A percentile compares a stretch with the other conserved stretches of the same genome.
These are phyloP conservation scores for Aspergillus udagawae DNA, from an alignment of 2,329 filamentous ascomycete genomes.

Conservation along the genomic window DNA sequence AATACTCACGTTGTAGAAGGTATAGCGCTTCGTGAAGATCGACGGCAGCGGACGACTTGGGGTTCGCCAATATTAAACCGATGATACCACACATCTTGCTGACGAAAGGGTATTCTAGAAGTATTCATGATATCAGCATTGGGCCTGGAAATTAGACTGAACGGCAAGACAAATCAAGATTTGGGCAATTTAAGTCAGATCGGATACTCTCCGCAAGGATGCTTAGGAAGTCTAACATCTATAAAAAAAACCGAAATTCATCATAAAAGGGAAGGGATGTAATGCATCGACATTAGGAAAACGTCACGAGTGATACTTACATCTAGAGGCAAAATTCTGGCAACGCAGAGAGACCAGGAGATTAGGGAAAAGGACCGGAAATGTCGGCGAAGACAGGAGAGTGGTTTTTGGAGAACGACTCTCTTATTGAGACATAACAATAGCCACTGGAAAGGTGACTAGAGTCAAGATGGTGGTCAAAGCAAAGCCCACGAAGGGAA, in stretches of 20 bases:
- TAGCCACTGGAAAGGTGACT: constrained; percentile 5
- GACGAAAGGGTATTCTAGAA: constrained; percentile 18
- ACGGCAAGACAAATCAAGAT: constrained; percentile 4
- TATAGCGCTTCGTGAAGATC: constrained; percentile 70
- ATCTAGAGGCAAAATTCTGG: background rate
- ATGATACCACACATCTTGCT: constrained; percentile 60
- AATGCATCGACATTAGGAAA: constrained; percentile 8
- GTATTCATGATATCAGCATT: constrained; percentile 15
- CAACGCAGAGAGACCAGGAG: background rate
- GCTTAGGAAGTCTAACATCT: constrained; percentile 50
- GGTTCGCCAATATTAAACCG: constrained; percentile 57
- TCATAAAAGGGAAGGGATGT: constrained; percentile 28
- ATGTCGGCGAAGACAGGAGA: background rate
- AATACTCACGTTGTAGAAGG: constrained; percentile 55
- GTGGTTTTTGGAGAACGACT: background rate
- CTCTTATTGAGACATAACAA: constrained; percentile 19
- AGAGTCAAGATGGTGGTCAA: constrained; percentile 7
- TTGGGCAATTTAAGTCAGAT: constrained; percentile 21
- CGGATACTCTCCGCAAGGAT: constrained; percentile 40
- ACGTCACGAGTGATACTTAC: constrained; percentile 5
- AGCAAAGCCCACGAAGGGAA: constrained; percentile 21
- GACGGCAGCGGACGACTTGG: constrained; percentile 50
- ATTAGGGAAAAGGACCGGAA: background rate
- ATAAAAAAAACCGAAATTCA: constrained; percentile 41
- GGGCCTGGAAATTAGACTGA: constrained; percentile 3